Evolutionary conservation across 2,329 filamentous ascomycete species (phyloP).

Genomic region (Diaporthe humulicola): DNA sequence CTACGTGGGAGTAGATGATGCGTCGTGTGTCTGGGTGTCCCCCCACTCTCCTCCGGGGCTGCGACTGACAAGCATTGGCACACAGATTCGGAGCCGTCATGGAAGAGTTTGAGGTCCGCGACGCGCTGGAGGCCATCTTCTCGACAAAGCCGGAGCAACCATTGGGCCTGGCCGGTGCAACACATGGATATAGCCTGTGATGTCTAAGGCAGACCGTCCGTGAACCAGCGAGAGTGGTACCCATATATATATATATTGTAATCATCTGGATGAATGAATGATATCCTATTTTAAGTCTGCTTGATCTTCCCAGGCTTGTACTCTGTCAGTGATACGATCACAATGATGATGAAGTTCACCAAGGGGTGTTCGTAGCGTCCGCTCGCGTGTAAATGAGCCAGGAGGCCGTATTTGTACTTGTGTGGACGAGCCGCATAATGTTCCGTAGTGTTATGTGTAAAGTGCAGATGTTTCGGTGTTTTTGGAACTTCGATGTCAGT

Average conservation of each 20-base stretch:
- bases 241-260: background rate
- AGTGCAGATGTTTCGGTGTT: background rate
- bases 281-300: background rate
- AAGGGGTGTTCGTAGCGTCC: background rate
- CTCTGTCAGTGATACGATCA: background rate
- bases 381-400: background rate
- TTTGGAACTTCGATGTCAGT: background rate
- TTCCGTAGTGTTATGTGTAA: background rate
- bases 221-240: background rate
- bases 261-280: conserved; percentile 5
- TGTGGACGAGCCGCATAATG: too few relatives aligned
- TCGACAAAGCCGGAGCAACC: conserved; percentile 64
- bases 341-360: background rate
- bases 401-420: background rate
- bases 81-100: conserved; percentile 73
- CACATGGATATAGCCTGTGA: background rate
- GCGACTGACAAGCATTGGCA: background rate
- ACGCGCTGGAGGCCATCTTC: conserved; percentile 81
- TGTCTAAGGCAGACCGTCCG: too few relatives aligned
- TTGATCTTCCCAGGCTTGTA: background rate
- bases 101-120: conserved; percentile 78
- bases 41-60: too few relatives aligned
- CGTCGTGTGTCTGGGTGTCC: background rate
- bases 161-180: background rate
- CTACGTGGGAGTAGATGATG: background rate